Conservation (phyloP, 768 basidiomycete genomes). For the Ramaria sp. region DNA sequence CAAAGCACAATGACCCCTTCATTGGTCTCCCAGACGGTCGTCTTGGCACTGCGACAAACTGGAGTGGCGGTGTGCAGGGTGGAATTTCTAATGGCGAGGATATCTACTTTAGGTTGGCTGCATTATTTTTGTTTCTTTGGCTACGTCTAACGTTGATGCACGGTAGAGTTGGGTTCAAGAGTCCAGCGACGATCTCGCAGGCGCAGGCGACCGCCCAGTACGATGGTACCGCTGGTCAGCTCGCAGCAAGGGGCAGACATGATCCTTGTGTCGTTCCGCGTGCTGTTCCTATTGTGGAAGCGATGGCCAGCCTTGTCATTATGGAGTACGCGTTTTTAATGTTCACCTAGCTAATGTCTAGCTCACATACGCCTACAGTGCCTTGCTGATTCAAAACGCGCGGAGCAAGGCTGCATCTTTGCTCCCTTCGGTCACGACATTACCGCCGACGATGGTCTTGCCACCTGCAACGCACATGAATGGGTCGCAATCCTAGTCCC, state of each 20-base stretch:
- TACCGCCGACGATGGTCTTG: constrained; percentile 87
- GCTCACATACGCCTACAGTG: constrained; percentile 23
- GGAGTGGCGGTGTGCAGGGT: constrained; percentile 96
- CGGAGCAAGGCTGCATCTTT: constrained; percentile 62
- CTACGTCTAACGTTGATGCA: background rate
- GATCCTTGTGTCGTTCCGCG: constrained; percentile 97
- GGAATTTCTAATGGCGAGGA: constrained; percentile 97
- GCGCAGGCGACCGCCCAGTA: constrained; percentile 86
- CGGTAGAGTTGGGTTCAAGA: constrained; percentile 88
- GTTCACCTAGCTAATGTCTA: background rate
- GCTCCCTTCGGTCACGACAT: constrained; percentile 77
- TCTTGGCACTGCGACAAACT: constrained; percentile 82
- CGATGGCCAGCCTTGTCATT: constrained; percentile 92
- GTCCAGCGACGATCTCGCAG: constrained; percentile 95
- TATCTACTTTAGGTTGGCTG: constrained; percentile 81
- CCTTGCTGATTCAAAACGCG: constrained; percentile 81
- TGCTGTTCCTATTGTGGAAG: constrained; percentile 95
- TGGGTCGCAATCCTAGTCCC: background rate
- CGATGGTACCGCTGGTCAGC: constrained; percentile 77
- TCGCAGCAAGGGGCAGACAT: constrained; percentile 89
- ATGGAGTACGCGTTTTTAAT: constrained; percentile 52
- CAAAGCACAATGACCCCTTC: constrained; percentile 89
- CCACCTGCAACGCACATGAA: constrained; percentile 25
- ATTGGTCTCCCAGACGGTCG: constrained; percentile 50
- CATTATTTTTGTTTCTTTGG: background rate